Conservation (phyloP, 2,329 filamentous ascomycete species). For the Remersonia thermophila region DNA sequence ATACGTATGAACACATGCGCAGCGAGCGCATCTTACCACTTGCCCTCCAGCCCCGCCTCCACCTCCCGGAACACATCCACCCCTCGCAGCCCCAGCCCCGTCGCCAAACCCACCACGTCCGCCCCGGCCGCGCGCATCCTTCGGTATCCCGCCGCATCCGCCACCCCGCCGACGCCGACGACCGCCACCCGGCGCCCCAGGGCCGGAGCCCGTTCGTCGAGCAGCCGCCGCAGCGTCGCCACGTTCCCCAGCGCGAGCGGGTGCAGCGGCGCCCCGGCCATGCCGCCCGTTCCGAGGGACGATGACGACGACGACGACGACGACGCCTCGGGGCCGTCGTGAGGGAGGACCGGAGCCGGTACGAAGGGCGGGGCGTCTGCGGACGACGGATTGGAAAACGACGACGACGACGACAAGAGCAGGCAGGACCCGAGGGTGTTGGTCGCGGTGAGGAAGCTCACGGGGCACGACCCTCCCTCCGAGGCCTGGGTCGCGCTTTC, state of each 20-base stretch:
- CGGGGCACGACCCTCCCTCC: constrained; percentile 23
- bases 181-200: constrained; percentile 43
- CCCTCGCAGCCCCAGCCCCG: constrained; percentile 53
- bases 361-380: too few relatives aligned
- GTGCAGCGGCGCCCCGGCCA: constrained; percentile 62
- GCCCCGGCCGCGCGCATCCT: constrained; percentile 59
- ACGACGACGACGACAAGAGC: constrained; percentile 28
- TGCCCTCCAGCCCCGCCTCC: constrained; percentile 9
- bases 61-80: constrained; percentile 51
- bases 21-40: too few relatives aligned
- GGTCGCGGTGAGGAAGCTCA: constrained; percentile 61
- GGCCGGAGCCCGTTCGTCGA: constrained; percentile 34
- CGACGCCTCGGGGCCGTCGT: not conserved
- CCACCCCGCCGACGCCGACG: constrained; percentile 63
- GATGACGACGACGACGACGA: constrained; percentile 28
- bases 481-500: constrained; percentile 14
- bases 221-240: constrained; percentile 45
- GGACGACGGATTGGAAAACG: constrained; percentile 2
- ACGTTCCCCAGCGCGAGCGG: constrained; percentile 67
- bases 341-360: not conserved
- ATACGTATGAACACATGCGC: too few relatives aligned
- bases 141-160: constrained; percentile 46
- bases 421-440: constrained; percentile 62
- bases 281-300: constrained; percentile 50
- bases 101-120: constrained; percentile 54